Evolutionary conservation across 2,329 filamentous ascomycete genomes (phyloP), one percentile per base, ranked within the genome.

Genomic region (Dactylellina drechsleri): DNA sequence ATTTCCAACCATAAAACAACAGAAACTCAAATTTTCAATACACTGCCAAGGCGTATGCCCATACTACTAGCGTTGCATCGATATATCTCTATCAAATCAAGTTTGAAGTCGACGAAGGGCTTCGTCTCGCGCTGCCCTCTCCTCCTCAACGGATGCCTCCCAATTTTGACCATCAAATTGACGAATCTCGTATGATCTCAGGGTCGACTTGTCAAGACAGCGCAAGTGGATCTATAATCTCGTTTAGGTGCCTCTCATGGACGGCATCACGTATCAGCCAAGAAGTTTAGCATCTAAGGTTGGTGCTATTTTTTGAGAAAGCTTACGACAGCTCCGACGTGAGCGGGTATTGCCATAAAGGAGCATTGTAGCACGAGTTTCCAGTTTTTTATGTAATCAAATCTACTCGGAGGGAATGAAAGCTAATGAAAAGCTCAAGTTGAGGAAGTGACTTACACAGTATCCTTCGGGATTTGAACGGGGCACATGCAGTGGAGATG

Each of bases 91-190:
- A 54, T 62, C 71, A 58, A 36, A 10, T 52, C 12, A 53, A 28
- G 70, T 74, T 74, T 74, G 70, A 68, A 57, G 50, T 65, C 36
- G 26, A 18, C 13, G 16, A 20, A 53, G 60, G 23, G 58, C 64
- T 49, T 68, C 71, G 71, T 65, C 64, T 75, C 71, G 71, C 36
- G 64, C 59, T 64, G 64, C 71, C 64, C 68, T 75, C 60, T 68
- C 71, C 50, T 53, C 68, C 45, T n/a, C 36, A 41, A 75, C 60
- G 7, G 49, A 41, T 10, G 52, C 16, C 57, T 75, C 64, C 64
- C 71, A 75, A 45, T 75, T 64, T 36, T 65, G 64, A 16, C 71
- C 64, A 47, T 75, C 64, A 26, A 75, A 75, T n/a, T 50, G 64
- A 40, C 64, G 31, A 26, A 75, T 68, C 31, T 75, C 68, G 66